These are phyloP conservation scores for Alternaria triticimaculans DNA, from an alignment of 2,329 filamentous ascomycete genomes.

Conservation along the genomic window DNA sequence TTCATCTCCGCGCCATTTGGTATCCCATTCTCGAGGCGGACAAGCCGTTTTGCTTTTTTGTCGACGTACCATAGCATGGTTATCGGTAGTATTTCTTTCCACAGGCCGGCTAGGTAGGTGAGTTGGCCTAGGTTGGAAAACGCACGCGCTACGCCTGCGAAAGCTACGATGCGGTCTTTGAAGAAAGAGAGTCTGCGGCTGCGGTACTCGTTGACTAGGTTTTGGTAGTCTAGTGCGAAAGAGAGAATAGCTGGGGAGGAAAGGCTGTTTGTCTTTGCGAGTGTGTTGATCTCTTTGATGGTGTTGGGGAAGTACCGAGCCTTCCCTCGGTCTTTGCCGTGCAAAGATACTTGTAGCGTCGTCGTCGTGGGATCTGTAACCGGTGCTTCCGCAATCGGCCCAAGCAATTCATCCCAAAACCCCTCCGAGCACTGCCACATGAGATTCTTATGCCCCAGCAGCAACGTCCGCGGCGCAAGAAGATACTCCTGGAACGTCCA, in stretches of 20 bases:
- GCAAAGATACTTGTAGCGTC: neutral
- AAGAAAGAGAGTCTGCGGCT: neutral
- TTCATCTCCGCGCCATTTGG: neutral
- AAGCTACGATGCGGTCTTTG: slow-evolving; percentile 15
- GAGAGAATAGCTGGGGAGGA: neutral
- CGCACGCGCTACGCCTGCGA: slow-evolving; percentile 14
- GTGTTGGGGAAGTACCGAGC: slow-evolving; percentile 8
- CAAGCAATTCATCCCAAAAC: slow-evolving; percentile 18
- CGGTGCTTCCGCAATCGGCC: neutral
- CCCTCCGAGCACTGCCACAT: slow-evolving; percentile 18
- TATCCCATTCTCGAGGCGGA: neutral
- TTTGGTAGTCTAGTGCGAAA: neutral
- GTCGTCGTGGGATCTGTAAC: neutral
- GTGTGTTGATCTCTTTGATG: neutral
- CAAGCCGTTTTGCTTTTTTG: neutral
- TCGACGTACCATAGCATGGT: slow-evolving; percentile 14
- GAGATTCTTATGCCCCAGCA: slow-evolving; percentile 16
- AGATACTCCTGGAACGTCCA: slow-evolving; percentile 31
- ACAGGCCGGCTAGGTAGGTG: slow-evolving; percentile 16
- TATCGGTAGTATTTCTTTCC: slow-evolving; percentile 1
- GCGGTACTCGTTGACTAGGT: slow-evolving; percentile 10
- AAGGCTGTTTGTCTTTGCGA: neutral
- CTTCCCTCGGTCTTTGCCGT: neutral
- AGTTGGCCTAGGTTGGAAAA: neutral
- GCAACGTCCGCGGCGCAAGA: slow-evolving; percentile 15